Evolutionary conservation across 208 protist genomes (phyloP).

Genomic region (Crithidia expoeki): DNA sequence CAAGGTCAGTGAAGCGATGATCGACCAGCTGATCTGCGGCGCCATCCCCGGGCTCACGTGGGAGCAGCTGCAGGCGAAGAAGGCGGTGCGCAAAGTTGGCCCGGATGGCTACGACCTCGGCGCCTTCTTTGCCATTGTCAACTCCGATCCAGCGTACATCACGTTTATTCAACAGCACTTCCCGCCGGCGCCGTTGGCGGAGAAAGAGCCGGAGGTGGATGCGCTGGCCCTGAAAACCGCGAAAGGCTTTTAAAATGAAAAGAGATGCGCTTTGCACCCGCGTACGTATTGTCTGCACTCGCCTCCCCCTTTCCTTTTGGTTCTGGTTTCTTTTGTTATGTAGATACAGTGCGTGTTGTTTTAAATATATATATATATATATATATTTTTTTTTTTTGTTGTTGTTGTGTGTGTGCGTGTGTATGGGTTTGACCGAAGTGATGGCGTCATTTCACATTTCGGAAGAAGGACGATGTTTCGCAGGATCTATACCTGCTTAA

Average conservation of each 20-base stretch:
- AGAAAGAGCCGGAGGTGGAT: slow-evolving; percentile 79
- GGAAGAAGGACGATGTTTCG: no score
- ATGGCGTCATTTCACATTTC: no score
- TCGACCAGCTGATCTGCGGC: slow-evolving; percentile 90
- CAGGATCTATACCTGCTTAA: no score
- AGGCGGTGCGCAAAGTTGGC: slow-evolving; percentile 53
- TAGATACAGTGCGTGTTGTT: no score
- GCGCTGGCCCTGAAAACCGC: slow-evolving; percentile 76
- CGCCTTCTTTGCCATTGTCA: slow-evolving; percentile 81
- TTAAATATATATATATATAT: no score
- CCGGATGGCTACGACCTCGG: slow-evolving; percentile 75
- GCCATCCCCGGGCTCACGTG: slow-evolving; percentile 80
- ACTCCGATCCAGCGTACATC: slow-evolving; percentile 74
- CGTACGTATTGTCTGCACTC: neutral
- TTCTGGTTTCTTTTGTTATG: no score
- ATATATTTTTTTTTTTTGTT: no score
- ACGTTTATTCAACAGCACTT: slow-evolving; percentile 80
- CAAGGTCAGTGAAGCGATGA: slow-evolving; percentile 82
- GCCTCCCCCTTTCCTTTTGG: no score
- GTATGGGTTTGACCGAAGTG: no score
- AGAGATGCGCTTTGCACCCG: neutral
- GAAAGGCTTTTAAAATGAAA: slow-evolving; percentile 75
- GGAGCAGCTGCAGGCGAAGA: slow-evolving; percentile 84
- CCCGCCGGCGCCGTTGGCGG: slow-evolving; percentile 63
- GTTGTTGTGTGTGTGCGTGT: no score